Evolutionary conservation across 371 early-diverging fungal genomes (phyloP).

Genomic region (Apophysomyces elegans): DNA sequence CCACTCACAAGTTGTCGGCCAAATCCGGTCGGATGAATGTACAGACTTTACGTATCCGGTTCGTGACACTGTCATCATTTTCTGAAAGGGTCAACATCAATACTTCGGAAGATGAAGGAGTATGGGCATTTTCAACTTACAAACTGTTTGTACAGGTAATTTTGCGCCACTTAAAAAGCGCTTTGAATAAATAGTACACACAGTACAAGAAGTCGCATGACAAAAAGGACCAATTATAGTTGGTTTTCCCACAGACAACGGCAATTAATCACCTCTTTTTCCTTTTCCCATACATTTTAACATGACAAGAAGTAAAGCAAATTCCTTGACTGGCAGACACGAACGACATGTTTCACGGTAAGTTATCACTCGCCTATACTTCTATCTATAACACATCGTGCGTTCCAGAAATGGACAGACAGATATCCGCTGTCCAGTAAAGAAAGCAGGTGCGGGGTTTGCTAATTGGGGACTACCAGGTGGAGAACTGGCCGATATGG

Average conservation of each 20-base stretch:
- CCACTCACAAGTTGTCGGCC: no score
- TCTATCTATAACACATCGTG: neutral
- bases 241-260: slow-evolving; percentile 3
- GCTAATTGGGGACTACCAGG: slow-evolving; percentile 21
- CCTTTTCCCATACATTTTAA: neutral
- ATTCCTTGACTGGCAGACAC: neutral
- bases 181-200: neutral
- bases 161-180: no score
- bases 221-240: neutral
- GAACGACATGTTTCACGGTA: slow-evolving; percentile 8
- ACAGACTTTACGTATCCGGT: no score
- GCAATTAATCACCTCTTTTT: neutral
- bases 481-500: slow-evolving; percentile 17
- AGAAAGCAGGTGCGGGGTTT: slow-evolving; percentile 19
- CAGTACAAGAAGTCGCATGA: slow-evolving; percentile 5
- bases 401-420: slow-evolving; percentile 16
- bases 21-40: no score
- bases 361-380: neutral
- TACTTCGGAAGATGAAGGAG: no score
- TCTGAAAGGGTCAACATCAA: no score
- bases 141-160: neutral
- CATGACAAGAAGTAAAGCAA: slow-evolving; percentile 9
- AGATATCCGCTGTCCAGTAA: slow-evolving; percentile 17
- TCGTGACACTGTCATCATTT: no score
- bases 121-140: neutral